phyloP scores from a whole-genome alignment of 164 flowering plant species.

The Taxillus chinensis region DNA sequence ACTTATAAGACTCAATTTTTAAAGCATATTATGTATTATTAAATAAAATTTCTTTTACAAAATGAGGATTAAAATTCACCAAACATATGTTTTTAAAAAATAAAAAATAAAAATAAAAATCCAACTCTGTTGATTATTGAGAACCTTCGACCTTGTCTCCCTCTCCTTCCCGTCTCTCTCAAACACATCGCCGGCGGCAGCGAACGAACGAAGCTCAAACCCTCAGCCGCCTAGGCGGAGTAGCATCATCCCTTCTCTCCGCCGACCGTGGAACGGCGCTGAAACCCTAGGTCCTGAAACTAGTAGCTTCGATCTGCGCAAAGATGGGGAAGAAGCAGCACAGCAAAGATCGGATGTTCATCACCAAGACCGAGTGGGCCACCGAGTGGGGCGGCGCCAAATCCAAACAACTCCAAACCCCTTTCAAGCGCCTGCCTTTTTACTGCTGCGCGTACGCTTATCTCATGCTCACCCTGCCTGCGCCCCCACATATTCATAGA shows the following conservation, averaged over 20 bases:
- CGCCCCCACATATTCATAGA: neutral
- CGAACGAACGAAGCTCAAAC: neutral
- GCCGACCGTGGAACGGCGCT: too few relatives aligned
- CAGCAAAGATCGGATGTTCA: slow-evolving; percentile 90
- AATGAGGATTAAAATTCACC: too few relatives aligned
- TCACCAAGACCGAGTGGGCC: slow-evolving; percentile 97
- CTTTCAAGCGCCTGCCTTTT: slow-evolving; percentile 94
- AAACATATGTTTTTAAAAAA: too few relatives aligned
- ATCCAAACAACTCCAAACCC: slow-evolving; percentile 48
- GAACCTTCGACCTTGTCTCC: too few relatives aligned
- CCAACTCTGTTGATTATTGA: too few relatives aligned
- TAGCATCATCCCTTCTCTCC: too few relatives aligned
- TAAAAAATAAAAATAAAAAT: too few relatives aligned
- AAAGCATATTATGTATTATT: too few relatives aligned
- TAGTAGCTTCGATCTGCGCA: neutral
- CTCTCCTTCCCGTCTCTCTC: too few relatives aligned
- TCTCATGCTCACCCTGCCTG: slow-evolving; percentile 5
- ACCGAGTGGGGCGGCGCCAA: slow-evolving; percentile 99
- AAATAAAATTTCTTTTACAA: too few relatives aligned
- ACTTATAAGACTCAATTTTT: too few relatives aligned
- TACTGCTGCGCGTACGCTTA: slow-evolving; percentile 78
- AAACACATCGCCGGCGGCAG: neutral
- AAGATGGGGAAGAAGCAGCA: slow-evolving; percentile 98
- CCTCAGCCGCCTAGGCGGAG: too few relatives aligned
- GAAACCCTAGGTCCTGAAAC: slow-evolving; percentile 11